Conservation (phyloP, 352 stramenopile genomes). For the Phytophthora tentaculata region DNA sequence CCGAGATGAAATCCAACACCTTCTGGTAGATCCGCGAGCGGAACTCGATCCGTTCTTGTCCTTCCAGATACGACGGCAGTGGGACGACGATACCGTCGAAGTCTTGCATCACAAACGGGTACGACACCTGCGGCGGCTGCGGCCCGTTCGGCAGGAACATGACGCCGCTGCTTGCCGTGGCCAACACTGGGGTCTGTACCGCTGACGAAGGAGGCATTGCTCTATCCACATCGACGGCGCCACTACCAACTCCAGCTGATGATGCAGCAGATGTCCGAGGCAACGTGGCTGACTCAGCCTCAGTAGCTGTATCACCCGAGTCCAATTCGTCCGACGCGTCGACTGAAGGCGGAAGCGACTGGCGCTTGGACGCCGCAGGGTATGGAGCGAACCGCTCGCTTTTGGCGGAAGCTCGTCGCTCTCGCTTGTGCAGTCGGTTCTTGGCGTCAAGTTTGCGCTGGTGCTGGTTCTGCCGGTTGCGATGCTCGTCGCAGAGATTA, state of each 20-base stretch:
- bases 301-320: not conserved
- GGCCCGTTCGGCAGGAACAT: slow-evolving; percentile 55
- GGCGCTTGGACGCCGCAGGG: slow-evolving; percentile 11
- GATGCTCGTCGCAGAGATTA: slow-evolving; percentile 88
- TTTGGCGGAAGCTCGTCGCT: slow-evolving; percentile 39
- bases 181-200: slow-evolving; percentile 2
- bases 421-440: slow-evolving; percentile 73
- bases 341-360: not conserved
- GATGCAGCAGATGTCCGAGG: not conserved
- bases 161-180: slow-evolving; percentile 29
- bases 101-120: slow-evolving; percentile 66
- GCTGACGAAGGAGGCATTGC: slow-evolving; percentile 4
- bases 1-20: slow-evolving; percentile 83
- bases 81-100: slow-evolving; percentile 85
- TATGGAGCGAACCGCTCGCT: slow-evolving; percentile 38
- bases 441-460: slow-evolving; percentile 90
- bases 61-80: slow-evolving; percentile 76
- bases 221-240: slow-evolving; percentile 6
- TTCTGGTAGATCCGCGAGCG: slow-evolving; percentile 84
- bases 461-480: slow-evolving; percentile 84
- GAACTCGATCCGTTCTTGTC: slow-evolving; percentile 75
- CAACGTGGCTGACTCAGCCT: not conserved
- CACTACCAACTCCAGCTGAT: not conserved
- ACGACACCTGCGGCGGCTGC: slow-evolving; percentile 61
- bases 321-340: slow-evolving; percentile 18